Base-by-base conservation (phyloP, 257 asterid genomes). In the Nicotiana obtusifolia region DNA sequence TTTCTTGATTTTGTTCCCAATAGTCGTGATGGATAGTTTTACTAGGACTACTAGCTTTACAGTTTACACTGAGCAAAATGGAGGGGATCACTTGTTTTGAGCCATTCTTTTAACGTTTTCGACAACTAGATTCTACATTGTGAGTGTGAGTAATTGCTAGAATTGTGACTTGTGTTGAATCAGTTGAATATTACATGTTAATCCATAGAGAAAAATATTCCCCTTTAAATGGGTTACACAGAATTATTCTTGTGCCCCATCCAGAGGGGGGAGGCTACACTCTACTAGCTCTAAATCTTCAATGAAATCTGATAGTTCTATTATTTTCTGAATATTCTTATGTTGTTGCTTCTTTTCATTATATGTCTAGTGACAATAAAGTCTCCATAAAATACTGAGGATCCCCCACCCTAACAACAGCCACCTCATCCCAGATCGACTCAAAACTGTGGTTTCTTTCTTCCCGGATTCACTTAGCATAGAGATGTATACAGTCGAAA, bases 401-500 rank as follows among this genome's bases (percentile, higher is more conserved):
- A 69, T 41, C 22, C 77, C 47, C 77, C 7, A 69, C 59, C 56
- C 31, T n/a, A 20, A 11, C 57, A 69, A 69, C 33, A 69, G 30
- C 57, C n/a, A 68, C 77, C 77, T 68, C 77, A 69, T 41, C 77
- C 24, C 56, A 10, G 56, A 68, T 11, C 11, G 28, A 68, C 77
- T 68, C 56, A 68, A 68, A 68, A 66, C 75, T 31, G 22, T 66
- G 75, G 75, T 68, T 67, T 68, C 54, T 35, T 68, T 68, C 28
- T 17, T 67, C 28, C 24, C 10, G 10, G 10, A 20, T 35, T 67
- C 13, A 10, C 28, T 67, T 68, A 3, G 30, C 64, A 59, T 59
- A 20, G 62, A 56, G 64, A 59, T 59, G 64, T 59, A 20, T 20
- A 10, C 76, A 35, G 22, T 35, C 19, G 44, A 68, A 68, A 37